A percentile compares a stretch with the other conserved stretches of the same genome.
phyloP scores from a whole-genome alignment of 805 yeast genomes.

The Suhomyces faveliae region DNA sequence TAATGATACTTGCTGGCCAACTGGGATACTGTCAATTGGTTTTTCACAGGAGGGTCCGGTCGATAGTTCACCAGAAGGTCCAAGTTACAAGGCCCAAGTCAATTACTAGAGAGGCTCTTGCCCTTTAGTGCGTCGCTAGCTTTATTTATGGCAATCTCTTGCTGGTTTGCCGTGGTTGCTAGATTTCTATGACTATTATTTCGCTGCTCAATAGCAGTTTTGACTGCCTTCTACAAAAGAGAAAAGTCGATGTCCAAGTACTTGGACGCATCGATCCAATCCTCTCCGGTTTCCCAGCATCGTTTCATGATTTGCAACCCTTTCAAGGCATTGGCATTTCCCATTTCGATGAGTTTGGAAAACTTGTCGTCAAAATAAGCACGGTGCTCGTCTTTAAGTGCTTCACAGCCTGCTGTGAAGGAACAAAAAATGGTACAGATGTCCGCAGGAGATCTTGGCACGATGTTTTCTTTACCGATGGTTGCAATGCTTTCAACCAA shows the following conservation, averaged over 20 bases:
- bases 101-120: too few species aligned
- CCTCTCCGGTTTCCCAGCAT: slow-evolving; percentile 54
- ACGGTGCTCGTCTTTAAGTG: slow-evolving; percentile 34
- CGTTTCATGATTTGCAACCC: slow-evolving; percentile 48
- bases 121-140: too few species aligned
- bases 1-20: too few species aligned
- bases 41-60: too few species aligned
- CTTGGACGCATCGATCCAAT: slow-evolving; percentile 51
- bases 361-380: slow-evolving; percentile 41
- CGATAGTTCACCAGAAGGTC: too few species aligned
- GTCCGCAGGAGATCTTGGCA: slow-evolving; percentile 49
- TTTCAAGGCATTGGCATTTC: slow-evolving; percentile 43
- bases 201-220: too few species aligned
- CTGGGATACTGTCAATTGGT: too few species aligned
- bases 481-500: slow-evolving; percentile 41
- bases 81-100: too few species aligned
- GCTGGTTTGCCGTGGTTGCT: too few species aligned
- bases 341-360: slow-evolving; percentile 38
- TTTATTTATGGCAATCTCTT: too few species aligned
- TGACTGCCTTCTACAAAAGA: too few species aligned
- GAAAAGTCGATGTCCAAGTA: slow-evolving; percentile 44
- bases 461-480: slow-evolving; percentile 39
- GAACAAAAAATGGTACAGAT: slow-evolving; percentile 54
- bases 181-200: too few species aligned
- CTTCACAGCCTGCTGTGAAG: slow-evolving; percentile 61